These are phyloP conservation scores for Botrytis tulipae DNA, from an alignment of 2,329 filamentous ascomycete genomes.

Conservation along the genomic window DNA sequence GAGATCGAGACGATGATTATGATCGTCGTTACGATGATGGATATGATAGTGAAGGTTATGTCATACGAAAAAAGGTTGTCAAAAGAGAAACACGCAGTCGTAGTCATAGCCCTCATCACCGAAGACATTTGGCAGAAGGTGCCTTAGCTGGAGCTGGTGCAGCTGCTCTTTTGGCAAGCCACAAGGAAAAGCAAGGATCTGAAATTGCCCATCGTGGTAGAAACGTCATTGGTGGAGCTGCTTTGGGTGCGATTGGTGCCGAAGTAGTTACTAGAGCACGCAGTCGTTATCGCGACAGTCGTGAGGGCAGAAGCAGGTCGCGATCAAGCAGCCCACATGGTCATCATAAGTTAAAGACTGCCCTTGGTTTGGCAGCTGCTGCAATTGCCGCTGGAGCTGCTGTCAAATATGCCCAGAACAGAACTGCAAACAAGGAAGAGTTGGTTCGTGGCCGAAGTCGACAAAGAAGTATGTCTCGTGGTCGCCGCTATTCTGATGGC, in stretches of 20 bases:
- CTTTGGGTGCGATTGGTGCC: constrained; percentile 60
- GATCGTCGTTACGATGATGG: constrained; percentile 44
- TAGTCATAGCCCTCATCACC: constrained; percentile 52
- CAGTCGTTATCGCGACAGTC: constrained; percentile 58
- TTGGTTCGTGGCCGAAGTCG: constrained; percentile 52
- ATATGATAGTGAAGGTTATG: constrained; percentile 47
- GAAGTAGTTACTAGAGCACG: constrained; percentile 59
- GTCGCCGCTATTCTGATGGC: constrained; percentile 44
- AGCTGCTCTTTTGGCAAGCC: constrained; percentile 57
- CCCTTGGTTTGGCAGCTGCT: constrained; percentile 60
- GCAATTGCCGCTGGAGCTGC: constrained; percentile 64
- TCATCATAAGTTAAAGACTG: constrained; percentile 56
- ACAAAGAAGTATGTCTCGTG: constrained; percentile 44
- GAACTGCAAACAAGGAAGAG: constrained; percentile 60
- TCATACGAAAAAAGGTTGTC: constrained; percentile 41
- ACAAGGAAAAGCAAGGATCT: constrained; percentile 45
- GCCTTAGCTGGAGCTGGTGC: constrained; percentile 62
- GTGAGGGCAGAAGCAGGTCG: constrained; percentile 41
- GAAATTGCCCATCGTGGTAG: constrained; percentile 34
- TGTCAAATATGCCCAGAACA: constrained; percentile 61
- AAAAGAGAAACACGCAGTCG: constrained; percentile 49
- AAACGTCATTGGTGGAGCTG: constrained; percentile 51
- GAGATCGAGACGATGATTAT: constrained; percentile 38
- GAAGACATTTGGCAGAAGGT: constrained; percentile 61
- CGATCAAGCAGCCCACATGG: constrained; percentile 36